phyloP scores from a whole-genome alignment of 2,329 filamentous ascomycete species.

The Colletotrichum melonis region DNA sequence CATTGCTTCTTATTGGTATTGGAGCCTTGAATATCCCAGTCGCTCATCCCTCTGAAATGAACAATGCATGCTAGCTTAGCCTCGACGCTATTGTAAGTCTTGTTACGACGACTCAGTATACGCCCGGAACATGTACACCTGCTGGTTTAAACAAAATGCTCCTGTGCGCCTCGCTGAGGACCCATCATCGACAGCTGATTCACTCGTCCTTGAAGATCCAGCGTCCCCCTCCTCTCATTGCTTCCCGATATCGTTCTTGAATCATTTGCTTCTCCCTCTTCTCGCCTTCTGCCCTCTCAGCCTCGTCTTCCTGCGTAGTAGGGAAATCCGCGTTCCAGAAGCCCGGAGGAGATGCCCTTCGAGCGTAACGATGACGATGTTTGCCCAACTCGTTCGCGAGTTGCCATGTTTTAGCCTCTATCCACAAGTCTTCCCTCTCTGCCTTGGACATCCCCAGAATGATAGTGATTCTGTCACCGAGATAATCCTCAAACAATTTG shows the following conservation, averaged over 20 bases:
- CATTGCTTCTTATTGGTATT: not conserved
- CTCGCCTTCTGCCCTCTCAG: conserved; percentile 73
- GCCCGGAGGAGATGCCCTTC: conserved; percentile 81
- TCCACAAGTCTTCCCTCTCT: conserved; percentile 74
- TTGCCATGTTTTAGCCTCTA: conserved; percentile 80
- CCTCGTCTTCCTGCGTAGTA: conserved; percentile 81
- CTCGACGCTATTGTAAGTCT: not conserved
- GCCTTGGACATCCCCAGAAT: conserved; percentile 66
- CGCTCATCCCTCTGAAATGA: not conserved
- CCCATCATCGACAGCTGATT: not conserved
- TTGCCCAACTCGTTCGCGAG: conserved; percentile 81
- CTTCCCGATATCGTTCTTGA: conserved; percentile 81
- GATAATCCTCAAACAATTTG: conserved; percentile 64
- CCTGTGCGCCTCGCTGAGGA: not conserved
- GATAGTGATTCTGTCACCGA: conserved; percentile 70
- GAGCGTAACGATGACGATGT: conserved; percentile 80
- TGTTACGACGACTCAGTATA: not conserved
- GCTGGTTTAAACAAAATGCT: not conserved
- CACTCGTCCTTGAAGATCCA: conserved; percentile 89
- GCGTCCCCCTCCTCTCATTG: conserved; percentile 78
- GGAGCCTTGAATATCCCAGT: not conserved
- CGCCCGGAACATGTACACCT: not conserved
- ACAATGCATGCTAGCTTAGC: not conserved
- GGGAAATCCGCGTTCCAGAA: conserved; percentile 95
- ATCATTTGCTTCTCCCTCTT: conserved; percentile 73